Conservation (phyloP, 495 filamentous ascomycete species). For the Hyaloscypha finlandica region DNA sequence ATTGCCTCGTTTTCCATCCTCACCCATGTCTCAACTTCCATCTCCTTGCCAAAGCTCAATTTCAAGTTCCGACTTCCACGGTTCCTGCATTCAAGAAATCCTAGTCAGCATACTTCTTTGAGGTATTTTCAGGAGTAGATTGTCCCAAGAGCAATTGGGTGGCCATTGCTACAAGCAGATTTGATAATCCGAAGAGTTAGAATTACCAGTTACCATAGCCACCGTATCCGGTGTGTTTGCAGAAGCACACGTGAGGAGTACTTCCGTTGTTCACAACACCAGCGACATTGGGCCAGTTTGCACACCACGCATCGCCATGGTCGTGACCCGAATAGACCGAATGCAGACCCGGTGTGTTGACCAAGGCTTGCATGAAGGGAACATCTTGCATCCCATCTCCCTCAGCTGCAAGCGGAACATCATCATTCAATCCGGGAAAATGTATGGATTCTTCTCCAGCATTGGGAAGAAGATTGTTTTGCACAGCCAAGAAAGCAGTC, state of each 20-base stretch:
- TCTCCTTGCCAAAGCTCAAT: slow-evolving; percentile 43
- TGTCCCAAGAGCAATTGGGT: too few species aligned
- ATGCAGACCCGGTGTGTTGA: slow-evolving; percentile 56
- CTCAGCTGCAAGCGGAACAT: slow-evolving; percentile 57
- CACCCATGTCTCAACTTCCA: slow-evolving; percentile 62
- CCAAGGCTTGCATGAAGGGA: slow-evolving; percentile 65
- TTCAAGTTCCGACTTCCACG: slow-evolving; percentile 61
- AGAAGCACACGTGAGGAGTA: slow-evolving; percentile 61
- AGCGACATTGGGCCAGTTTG: slow-evolving; percentile 43
- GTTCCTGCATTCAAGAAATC: slow-evolving; percentile 35
- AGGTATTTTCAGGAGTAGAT: too few species aligned
- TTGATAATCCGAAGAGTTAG: too few species aligned
- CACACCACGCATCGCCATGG: slow-evolving; percentile 70
- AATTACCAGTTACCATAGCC: slow-evolving; percentile 59
- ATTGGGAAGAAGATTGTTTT: slow-evolving; percentile 38
- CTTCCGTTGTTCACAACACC: slow-evolving; percentile 36
- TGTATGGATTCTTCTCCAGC: slow-evolving; percentile 32
- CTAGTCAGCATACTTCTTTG: too few species aligned
- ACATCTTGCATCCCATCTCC: slow-evolving; percentile 60
- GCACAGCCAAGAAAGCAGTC: slow-evolving; percentile 55
- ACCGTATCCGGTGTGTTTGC: slow-evolving; percentile 70
- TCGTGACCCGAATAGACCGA: slow-evolving; percentile 71
- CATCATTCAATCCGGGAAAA: slow-evolving; percentile 69
- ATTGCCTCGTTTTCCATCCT: slow-evolving; percentile 62
- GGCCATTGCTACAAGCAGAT: too few species aligned